Conservation (phyloP, 257 asterid genomes). For the Solanum raphanifolium region DNA sequence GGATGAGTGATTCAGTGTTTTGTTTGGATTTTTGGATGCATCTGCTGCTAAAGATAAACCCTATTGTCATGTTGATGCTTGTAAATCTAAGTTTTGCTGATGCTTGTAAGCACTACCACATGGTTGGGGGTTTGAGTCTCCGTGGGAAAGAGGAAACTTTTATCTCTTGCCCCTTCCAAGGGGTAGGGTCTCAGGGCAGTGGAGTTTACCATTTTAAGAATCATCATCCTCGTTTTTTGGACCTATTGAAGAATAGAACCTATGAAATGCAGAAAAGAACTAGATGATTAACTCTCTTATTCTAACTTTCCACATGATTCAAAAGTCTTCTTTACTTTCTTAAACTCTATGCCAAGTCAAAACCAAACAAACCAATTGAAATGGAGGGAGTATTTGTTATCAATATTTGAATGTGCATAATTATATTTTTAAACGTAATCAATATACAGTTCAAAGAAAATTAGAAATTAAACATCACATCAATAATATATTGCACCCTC, state of each 20-base stretch:
- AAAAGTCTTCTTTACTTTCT: background rate
- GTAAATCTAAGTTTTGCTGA: background rate
- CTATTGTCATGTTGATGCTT: background rate
- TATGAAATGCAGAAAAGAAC: background rate
- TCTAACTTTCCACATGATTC: background rate
- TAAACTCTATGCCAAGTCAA: background rate
- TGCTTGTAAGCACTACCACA: background rate
- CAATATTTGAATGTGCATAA: background rate
- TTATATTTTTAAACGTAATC: background rate
- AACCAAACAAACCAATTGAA: background rate
- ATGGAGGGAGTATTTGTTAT: background rate
- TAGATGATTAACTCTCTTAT: background rate
- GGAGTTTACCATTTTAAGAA: background rate
- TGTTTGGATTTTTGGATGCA: background rate
- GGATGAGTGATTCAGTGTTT: background rate
- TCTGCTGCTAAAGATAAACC: background rate
- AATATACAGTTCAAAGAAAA: background rate
- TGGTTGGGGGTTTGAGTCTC: background rate
- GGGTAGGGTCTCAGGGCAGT: background rate
- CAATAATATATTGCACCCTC: background rate
- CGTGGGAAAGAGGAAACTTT: background rate
- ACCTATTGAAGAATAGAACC: background rate
- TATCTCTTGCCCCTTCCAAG: background rate
- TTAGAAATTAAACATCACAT: background rate
- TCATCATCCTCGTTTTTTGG: background rate